Conservation (phyloP, 169 alveolate species). For the Plasmodium ovale region DNA sequence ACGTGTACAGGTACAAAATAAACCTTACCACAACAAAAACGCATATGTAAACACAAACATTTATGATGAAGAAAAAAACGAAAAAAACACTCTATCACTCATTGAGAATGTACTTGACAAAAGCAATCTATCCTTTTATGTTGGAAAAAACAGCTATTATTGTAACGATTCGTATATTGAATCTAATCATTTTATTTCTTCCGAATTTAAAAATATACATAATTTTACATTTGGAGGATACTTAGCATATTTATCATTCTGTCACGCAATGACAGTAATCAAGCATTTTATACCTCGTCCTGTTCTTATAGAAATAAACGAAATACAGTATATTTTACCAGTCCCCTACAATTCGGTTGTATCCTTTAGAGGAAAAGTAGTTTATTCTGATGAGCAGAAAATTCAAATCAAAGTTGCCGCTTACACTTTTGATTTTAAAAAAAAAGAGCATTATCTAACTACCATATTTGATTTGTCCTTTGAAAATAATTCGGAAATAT, state of each 20-base stretch:
- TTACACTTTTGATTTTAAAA: slow-evolving; percentile 56
- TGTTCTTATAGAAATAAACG: slow-evolving; percentile 37
- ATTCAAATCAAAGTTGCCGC: slow-evolving; percentile 45
- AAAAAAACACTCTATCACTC: slow-evolving; percentile 11
- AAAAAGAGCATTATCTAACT: slow-evolving; percentile 34
- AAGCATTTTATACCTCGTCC: slow-evolving; percentile 27
- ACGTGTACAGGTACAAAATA: background rate
- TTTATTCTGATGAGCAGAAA: slow-evolving; percentile 35
- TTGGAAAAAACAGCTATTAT: slow-evolving; percentile 20
- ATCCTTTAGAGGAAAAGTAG: slow-evolving; percentile 55
- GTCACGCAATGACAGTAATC: slow-evolving; percentile 63
- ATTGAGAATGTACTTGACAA: slow-evolving; percentile 16
- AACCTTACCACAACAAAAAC: background rate
- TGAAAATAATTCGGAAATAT: slow-evolving; percentile 44
- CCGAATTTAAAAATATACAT: slow-evolving; percentile 66
- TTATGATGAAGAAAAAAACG: slow-evolving; percentile 24
- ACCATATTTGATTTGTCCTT: slow-evolving; percentile 60
- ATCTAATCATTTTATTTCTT: slow-evolving; percentile 49
- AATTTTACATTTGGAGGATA: slow-evolving; percentile 71
- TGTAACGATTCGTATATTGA: slow-evolving; percentile 57
- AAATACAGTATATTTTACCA: slow-evolving; percentile 56
- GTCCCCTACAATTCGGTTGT: slow-evolving; percentile 53
- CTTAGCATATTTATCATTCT: slow-evolving; percentile 54
- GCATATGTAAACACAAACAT: slow-evolving; percentile 20
- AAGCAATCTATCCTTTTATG: slow-evolving; percentile 20